Conservation (phyloP, 495 filamentous ascomycete genomes). For the Talaromyces borbonicus region DNA sequence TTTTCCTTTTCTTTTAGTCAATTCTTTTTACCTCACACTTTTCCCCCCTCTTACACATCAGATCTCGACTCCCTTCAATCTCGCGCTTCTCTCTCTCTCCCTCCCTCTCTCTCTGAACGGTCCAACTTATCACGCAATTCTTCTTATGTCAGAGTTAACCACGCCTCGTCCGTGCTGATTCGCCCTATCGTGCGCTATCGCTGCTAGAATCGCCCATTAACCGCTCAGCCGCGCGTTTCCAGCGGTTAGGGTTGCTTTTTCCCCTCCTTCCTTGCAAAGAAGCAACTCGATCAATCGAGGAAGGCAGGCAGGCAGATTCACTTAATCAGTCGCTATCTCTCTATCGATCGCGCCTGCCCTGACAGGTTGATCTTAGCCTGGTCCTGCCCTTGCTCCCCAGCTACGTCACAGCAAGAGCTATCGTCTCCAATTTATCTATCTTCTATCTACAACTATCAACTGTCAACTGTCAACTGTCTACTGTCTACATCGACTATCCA, state of each 20-base stretch:
- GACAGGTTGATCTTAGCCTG: too few relatives aligned
- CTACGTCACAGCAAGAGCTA: too few relatives aligned
- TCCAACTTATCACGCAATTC: constrained; percentile 25
- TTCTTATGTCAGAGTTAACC: constrained; percentile 35
- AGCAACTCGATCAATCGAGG: background rate
- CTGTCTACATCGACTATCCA: too few relatives aligned
- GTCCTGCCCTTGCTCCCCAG: too few relatives aligned
- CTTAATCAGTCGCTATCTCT: too few relatives aligned
- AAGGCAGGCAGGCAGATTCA: too few relatives aligned
- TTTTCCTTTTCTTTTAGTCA: constrained; percentile 29
- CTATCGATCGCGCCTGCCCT: too few relatives aligned
- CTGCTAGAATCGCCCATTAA: too few relatives aligned
- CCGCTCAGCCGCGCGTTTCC: constrained; percentile 39
- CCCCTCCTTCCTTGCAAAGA: constrained; percentile 9
- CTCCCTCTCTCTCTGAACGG: constrained; percentile 8
- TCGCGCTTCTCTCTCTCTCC: constrained; percentile 18
- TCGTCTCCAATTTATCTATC: too few relatives aligned
- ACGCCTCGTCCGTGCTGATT: constrained; percentile 1
- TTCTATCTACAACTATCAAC: too few relatives aligned
- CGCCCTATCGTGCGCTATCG: constrained; percentile 5
- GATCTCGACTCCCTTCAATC: constrained; percentile 15
- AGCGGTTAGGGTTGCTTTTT: constrained; percentile 22
- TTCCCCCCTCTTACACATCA: constrained; percentile 13
- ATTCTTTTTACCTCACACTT: constrained; percentile 39
- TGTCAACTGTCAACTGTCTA: too few relatives aligned